Conservation (phyloP, 768 basidiomycete species). For the Ephemerocybe angulata region DNA sequence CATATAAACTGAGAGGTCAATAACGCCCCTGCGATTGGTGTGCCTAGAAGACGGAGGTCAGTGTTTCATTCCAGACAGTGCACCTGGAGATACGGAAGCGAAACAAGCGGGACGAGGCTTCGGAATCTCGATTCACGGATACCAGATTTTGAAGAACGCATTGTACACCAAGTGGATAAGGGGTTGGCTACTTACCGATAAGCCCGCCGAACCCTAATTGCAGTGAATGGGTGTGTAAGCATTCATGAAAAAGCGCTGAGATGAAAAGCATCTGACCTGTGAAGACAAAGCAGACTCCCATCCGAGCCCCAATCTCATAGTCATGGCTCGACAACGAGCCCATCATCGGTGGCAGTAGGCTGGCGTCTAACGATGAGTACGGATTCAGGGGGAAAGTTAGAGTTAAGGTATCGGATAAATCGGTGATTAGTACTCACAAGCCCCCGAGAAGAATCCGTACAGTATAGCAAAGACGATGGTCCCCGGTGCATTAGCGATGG, state of each 20-base stretch:
- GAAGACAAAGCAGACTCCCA: constrained; percentile 49
- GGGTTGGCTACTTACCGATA: constrained; percentile 26
- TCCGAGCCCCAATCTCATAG: constrained; percentile 51
- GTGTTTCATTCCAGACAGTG: neutral
- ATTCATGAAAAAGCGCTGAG: neutral
- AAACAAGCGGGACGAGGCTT: neutral
- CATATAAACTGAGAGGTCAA: constrained; percentile 49
- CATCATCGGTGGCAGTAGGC: constrained; percentile 43
- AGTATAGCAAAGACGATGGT: constrained; percentile 37
- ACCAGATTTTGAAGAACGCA: neutral
- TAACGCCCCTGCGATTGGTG: constrained; percentile 56
- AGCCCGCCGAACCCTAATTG: constrained; percentile 38
- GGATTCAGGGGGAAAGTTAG: neutral
- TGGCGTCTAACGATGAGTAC: constrained; percentile 29
- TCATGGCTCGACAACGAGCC: constrained; percentile 40
- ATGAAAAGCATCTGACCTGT: constrained; percentile 31
- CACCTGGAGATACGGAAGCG: neutral
- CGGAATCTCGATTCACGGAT: too few species aligned
- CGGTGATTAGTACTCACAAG: constrained; percentile 29
- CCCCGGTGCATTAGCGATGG: constrained; percentile 29
- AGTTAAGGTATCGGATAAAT: neutral
- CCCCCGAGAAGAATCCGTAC: constrained; percentile 47
- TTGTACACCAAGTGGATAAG: neutral
- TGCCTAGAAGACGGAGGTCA: constrained; percentile 32
- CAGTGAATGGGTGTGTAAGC: neutral